Percentiles rank a stretch among this genome's conserved stretches.
phyloP scores from a whole-genome alignment of 805 yeast genomes.

The Monosporozyma servazzii region DNA sequence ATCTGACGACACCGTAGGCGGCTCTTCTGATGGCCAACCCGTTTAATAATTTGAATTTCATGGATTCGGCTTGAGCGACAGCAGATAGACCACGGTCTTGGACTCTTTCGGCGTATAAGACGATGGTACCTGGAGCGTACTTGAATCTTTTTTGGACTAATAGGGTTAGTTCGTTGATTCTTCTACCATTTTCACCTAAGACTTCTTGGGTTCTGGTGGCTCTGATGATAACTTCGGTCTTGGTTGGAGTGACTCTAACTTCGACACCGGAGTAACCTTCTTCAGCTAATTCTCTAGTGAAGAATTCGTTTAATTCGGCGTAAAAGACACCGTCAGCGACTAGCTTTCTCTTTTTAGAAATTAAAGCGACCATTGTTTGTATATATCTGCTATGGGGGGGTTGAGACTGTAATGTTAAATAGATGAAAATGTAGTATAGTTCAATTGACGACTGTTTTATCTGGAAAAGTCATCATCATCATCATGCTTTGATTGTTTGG shows the following conservation, averaged over 20 bases:
- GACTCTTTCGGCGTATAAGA: constrained; percentile 96
- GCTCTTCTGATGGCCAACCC: constrained; percentile 99
- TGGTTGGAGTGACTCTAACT: constrained; percentile 96
- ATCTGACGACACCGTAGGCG: constrained; percentile 99
- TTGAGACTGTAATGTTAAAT: not conserved
- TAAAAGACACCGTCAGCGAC: constrained; percentile 99
- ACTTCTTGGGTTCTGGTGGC: constrained; percentile 99
- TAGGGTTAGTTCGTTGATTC: constrained; percentile 97
- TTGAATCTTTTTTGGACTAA: constrained; percentile 98
- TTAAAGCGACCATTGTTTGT: constrained; percentile 37
- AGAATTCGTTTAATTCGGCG: constrained; percentile 99
- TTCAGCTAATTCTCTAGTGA: constrained; percentile 99
- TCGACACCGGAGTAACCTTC: constrained; percentile 99
- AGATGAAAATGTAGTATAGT: too few relatives aligned
- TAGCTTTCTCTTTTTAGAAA: constrained; percentile 97
- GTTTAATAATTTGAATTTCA: constrained; percentile 93
- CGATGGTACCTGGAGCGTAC: constrained; percentile 86
- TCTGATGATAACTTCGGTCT: constrained; percentile 96
- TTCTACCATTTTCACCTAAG: constrained; percentile 99
- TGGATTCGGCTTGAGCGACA: constrained; percentile 98
- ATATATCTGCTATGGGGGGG: constrained; percentile 7
- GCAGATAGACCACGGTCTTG: constrained; percentile 99
- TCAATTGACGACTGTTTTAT: too few relatives aligned
- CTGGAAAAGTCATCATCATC: too few relatives aligned
- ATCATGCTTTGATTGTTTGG: too few relatives aligned